These are phyloP conservation scores for Coemansia biformis DNA, from an alignment of 192 early-diverging fungal genomes.

Conservation along the genomic window DNA sequence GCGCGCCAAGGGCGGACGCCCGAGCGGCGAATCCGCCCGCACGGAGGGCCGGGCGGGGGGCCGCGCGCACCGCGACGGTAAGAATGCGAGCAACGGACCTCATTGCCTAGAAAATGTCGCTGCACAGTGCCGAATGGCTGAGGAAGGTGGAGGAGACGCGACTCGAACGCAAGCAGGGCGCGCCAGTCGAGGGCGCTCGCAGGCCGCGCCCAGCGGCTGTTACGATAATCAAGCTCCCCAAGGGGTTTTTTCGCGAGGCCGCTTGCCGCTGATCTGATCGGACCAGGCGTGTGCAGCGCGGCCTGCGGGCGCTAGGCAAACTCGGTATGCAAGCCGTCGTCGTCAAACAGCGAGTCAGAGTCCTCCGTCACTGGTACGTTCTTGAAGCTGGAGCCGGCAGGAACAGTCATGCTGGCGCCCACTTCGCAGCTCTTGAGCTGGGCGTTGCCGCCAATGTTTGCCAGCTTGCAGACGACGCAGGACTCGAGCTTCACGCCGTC, in stretches of 20 bases:
- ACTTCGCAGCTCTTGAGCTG: constrained; percentile 84
- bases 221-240: no score
- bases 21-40: constrained; percentile 4
- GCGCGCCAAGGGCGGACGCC: not conserved
- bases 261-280: no score
- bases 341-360: constrained; percentile 6
- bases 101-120: constrained; percentile 12
- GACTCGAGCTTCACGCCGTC: constrained; percentile 89
- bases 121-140: not conserved
- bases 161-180: no score
- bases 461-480: constrained; percentile 78
- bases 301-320: constrained; percentile 14
- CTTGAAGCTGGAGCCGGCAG: constrained; percentile 17
- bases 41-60: not conserved
- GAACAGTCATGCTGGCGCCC: constrained; percentile 20
- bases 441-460: constrained; percentile 69
- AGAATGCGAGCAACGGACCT: constrained; percentile 7
- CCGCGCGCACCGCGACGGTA: not conserved
- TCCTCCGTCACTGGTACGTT: constrained; percentile 1
- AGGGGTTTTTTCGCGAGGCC: no score
- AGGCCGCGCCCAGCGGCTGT: no score
- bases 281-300: no score
- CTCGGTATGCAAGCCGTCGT: constrained; percentile 17
- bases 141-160: not conserved
- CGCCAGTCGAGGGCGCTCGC: no score